A percentile compares a stretch with the other conserved stretches of the same genome.
These are phyloP conservation scores for Penicillium sp. DNA, from an alignment of 2,329 filamentous ascomycete species.

Conservation along the genomic window DNA sequence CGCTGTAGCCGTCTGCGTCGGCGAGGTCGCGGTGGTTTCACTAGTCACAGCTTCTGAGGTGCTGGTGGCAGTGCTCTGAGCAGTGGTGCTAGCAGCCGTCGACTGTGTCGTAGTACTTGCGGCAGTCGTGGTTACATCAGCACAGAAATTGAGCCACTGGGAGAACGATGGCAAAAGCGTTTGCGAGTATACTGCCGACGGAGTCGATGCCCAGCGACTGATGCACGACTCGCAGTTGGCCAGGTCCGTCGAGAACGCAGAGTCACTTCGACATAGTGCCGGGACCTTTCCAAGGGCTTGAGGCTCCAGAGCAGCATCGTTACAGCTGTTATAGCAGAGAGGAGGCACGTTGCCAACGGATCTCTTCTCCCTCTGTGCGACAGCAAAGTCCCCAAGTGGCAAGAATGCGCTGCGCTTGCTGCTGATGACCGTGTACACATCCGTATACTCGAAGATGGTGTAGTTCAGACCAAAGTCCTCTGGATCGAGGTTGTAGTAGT, in stretches of 20 bases:
- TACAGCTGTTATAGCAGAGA: slow-evolving; percentile 13
- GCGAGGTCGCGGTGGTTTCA: background rate
- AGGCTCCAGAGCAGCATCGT: slow-evolving; percentile 7
- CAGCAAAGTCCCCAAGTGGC: background rate
- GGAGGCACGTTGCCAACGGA: slow-evolving; percentile 7
- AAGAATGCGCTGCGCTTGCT: slow-evolving; percentile 6
- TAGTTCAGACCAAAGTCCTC: slow-evolving; percentile 64
- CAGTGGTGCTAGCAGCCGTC: slow-evolving; percentile 1
- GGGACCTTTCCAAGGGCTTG: slow-evolving; percentile 7
- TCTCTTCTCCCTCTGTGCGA: background rate
- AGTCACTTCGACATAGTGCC: slow-evolving; percentile 15
- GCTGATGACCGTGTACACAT: background rate
- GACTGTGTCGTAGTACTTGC: background rate
- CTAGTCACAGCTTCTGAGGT: background rate
- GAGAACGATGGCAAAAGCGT: slow-evolving; percentile 17
- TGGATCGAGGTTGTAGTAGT: slow-evolving; percentile 68
- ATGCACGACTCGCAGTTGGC: slow-evolving; percentile 13
- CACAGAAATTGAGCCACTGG: slow-evolving; percentile 21
- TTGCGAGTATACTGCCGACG: slow-evolving; percentile 9
- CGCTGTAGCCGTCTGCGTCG: background rate
- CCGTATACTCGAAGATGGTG: slow-evolving; percentile 54
- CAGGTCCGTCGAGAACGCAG: slow-evolving; percentile 12
- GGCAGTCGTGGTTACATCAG: slow-evolving; percentile 5
- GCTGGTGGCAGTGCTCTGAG: background rate
- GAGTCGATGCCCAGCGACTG: slow-evolving; percentile 1